Percentiles rank a stretch among this genome's conserved stretches.
Evolutionary conservation across 73 alveolate genomes (phyloP).

Genomic region (Breviolum minutum): DNA sequence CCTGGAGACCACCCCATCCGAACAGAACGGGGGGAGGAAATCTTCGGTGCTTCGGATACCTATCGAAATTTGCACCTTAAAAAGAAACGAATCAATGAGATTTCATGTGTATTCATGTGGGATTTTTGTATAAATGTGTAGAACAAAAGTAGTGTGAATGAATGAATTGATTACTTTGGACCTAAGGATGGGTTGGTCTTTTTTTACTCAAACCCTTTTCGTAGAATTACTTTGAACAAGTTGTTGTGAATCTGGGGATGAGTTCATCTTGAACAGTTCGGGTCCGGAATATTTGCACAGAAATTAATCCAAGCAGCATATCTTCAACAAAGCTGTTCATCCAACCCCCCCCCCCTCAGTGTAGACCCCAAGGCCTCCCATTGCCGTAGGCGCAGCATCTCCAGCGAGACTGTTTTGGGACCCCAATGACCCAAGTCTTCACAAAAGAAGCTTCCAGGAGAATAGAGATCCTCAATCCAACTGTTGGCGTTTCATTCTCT

Average conservation of each 20-base stretch:
- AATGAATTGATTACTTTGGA: too few relatives aligned
- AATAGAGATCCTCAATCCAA: slow-evolving; percentile 35
- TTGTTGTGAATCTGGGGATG: too few relatives aligned
- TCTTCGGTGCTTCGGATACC: neutral
- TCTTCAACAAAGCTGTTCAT: neutral
- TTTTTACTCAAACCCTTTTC: too few relatives aligned
- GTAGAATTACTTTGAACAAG: too few relatives aligned
- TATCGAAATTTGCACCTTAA: too few relatives aligned
- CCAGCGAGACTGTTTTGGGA: slow-evolving; percentile 11
- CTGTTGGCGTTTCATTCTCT: too few relatives aligned
- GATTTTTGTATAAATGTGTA: too few relatives aligned
- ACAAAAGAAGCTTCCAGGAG: slow-evolving; percentile 80
- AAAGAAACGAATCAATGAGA: neutral
- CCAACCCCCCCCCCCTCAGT: neutral
- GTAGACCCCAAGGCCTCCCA: slow-evolving; percentile 52
- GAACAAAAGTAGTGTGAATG: too few relatives aligned
- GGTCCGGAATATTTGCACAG: too few relatives aligned
- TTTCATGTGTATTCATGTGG: too few relatives aligned
- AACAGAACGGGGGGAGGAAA: neutral
- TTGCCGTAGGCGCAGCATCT: slow-evolving; percentile 43
- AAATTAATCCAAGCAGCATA: neutral
- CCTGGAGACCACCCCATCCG: neutral
- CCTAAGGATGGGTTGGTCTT: too few relatives aligned
- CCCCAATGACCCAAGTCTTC: slow-evolving; percentile 64
- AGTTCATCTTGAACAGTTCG: too few relatives aligned